Conservation (phyloP, 2,329 filamentous ascomycete genomes). For the Talaromyces funiculosus region DNA sequence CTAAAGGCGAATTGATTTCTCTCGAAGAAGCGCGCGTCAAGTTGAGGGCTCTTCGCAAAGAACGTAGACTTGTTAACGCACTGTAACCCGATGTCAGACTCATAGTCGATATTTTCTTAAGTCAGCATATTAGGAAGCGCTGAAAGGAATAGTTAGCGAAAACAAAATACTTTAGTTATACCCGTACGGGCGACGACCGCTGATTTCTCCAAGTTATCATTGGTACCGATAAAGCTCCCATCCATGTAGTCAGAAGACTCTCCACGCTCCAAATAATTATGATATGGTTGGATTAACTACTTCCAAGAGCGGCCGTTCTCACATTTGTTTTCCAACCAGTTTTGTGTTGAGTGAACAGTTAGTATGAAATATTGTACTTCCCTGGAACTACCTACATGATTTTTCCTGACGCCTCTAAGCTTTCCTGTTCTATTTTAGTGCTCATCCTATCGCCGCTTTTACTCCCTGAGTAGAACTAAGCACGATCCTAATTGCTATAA, state of each 20-base stretch:
- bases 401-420: too few relatives aligned
- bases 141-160: background rate
- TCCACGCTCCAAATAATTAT: background rate
- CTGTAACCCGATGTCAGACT: constrained; percentile 22
- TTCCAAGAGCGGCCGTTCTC: background rate
- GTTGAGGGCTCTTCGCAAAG: constrained; percentile 44
- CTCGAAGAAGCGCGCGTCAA: constrained; percentile 55
- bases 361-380: too few relatives aligned
- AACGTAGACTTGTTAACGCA: constrained; percentile 39
- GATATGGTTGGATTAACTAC: background rate
- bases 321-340: background rate
- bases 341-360: too few relatives aligned
- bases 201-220: background rate
- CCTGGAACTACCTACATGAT: too few relatives aligned
- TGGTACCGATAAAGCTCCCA: background rate
- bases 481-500: background rate
- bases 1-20: constrained; percentile 56
- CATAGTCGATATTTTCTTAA: background rate
- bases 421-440: too few relatives aligned
- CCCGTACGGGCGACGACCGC: background rate
- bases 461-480: background rate
- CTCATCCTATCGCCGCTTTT: too few relatives aligned
- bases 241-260: background rate
- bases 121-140: background rate
- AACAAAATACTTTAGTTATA: background rate